These are phyloP conservation scores for Podospora australis DNA, from an alignment of 495 filamentous ascomycete species.

Conservation along the genomic window DNA sequence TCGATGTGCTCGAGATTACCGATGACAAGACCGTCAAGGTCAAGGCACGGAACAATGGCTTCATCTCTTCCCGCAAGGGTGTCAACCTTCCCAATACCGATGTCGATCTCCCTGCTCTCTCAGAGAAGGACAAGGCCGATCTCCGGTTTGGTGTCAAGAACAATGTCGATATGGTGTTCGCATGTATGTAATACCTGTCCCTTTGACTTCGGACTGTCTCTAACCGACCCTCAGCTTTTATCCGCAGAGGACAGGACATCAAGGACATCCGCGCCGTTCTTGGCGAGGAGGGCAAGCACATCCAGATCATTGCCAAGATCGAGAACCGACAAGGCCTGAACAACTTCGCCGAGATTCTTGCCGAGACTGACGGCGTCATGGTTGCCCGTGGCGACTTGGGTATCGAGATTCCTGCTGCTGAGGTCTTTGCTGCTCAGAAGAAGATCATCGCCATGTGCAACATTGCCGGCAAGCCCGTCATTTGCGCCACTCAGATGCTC, in stretches of 20 bases:
- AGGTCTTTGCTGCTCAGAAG: constrained; percentile 99
- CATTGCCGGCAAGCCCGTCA: constrained; percentile 95
- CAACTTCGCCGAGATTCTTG: constrained; percentile 97
- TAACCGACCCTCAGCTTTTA: constrained; percentile 53
- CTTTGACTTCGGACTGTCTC: background rate
- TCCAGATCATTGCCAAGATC: constrained; percentile 99
- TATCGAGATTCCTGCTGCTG: constrained; percentile 96
- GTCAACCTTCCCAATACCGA: constrained; percentile 98
- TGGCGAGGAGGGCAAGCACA: constrained; percentile 86
- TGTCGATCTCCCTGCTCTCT: constrained; percentile 93
- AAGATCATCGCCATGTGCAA: constrained; percentile 99
- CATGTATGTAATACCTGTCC: constrained; percentile 38
- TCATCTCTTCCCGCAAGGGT: constrained; percentile 96
- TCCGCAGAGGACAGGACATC: constrained; percentile 88
- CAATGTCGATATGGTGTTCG: constrained; percentile 97
- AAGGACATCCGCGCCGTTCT: constrained; percentile 83
- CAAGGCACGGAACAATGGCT: constrained; percentile 89
- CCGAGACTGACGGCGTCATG: constrained; percentile 98
- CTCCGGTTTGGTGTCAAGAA: constrained; percentile 95
- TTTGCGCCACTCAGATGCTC: constrained; percentile 72
- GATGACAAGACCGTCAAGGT: constrained; percentile 82
- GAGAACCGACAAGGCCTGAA: constrained; percentile 97
- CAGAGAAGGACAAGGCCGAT: constrained; percentile 96
- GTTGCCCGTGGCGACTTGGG: constrained; percentile 97
- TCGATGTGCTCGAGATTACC: constrained; percentile 81